These are phyloP conservation scores for Calocera viscosa DNA, from an alignment of 768 basidiomycete species.

Conservation along the genomic window DNA sequence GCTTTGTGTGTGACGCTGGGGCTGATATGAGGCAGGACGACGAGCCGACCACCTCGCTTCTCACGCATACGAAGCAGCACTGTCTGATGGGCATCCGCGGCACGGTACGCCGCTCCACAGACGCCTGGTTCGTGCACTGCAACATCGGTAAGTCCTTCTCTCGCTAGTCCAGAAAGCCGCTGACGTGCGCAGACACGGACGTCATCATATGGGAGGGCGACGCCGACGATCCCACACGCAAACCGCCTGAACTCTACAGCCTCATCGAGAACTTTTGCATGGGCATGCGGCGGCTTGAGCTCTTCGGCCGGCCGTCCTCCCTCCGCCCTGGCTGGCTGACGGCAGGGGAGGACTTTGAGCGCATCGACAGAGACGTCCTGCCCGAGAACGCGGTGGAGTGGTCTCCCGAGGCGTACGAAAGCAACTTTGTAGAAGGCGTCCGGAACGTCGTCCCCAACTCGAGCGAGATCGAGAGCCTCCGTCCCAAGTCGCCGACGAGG, in stretches of 20 bases:
- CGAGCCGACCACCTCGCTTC: constrained; percentile 69
- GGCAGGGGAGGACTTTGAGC: constrained; percentile 35
- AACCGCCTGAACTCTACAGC: constrained; percentile 91
- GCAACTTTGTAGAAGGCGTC: constrained; percentile 40
- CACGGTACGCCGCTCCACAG: constrained; percentile 86
- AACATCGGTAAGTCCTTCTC: constrained; percentile 62
- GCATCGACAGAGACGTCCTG: constrained; percentile 22
- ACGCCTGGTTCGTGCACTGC: constrained; percentile 95
- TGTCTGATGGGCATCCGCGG: constrained; percentile 96
- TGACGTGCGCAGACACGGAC: constrained; percentile 65
- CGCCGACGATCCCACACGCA: constrained; percentile 62
- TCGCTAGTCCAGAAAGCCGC: neutral
- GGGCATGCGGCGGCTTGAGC: constrained; percentile 77
- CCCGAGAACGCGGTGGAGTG: constrained; percentile 15
- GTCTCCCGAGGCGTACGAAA: constrained; percentile 49
- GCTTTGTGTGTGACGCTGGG: neutral
- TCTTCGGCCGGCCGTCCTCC: constrained; percentile 59
- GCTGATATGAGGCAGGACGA: constrained; percentile 22
- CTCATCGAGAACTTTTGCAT: constrained; percentile 97
- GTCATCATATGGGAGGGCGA: constrained; percentile 96
- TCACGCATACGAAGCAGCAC: constrained; percentile 88
- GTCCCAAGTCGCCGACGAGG: constrained; percentile 66
- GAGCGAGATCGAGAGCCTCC: constrained; percentile 63
- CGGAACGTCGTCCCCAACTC: constrained; percentile 15
- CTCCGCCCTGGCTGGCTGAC: constrained; percentile 87